Base-by-base conservation (phyloP, 176 grass and related monocot species). In the Triticum urartu region DNA sequence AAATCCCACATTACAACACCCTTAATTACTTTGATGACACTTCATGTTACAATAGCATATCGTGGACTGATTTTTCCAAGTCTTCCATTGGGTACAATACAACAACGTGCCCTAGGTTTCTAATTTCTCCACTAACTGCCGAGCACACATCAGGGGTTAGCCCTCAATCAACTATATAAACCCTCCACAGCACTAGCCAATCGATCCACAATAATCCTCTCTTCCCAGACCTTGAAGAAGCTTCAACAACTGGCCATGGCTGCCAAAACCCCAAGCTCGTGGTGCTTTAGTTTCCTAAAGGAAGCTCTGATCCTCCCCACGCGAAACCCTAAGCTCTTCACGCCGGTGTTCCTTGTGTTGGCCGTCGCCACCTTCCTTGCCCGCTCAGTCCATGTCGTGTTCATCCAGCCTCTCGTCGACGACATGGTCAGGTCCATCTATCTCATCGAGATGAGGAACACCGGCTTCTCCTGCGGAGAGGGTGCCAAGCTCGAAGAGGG, bases 241-340 rank as follows among this genome's bases (percentile, higher is more conserved):
- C 43, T 47, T 13, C 43, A 47, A 45, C 43, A 45, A 7, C 17
- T 18, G 20, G 64, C 79, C 7, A 87, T 90, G 84, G 79, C 79
- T 18, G 21, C 84, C 72, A 68, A 40, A 42, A 25, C 72, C 21
- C 1, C 9, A 79, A 48, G 15, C 64, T 71, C 74, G 10, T 75
- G 63, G 10, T 75, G 63, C 30, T 68, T 69, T 39, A 79, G 28
- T 11, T 82, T 83, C 64, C 84, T 86, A 2, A 86, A 77, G 52
- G 79, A 86, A 10, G 72, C 79, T n/a, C 30, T 90, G 30, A 52
- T 72, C 36, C 61, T 90, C 26, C 84, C 84, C 10, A 70, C 42
- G 9, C 17, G 5, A 60, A 83, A 83, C 65, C 22, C 72, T 6
- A 83, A 30, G 70, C 89, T 87, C 42, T 86, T 90, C 79, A 2